Evolutionary conservation across 2,329 filamentous ascomycete species (phyloP).

Genomic region (Colletotrichum echinochloae): DNA sequence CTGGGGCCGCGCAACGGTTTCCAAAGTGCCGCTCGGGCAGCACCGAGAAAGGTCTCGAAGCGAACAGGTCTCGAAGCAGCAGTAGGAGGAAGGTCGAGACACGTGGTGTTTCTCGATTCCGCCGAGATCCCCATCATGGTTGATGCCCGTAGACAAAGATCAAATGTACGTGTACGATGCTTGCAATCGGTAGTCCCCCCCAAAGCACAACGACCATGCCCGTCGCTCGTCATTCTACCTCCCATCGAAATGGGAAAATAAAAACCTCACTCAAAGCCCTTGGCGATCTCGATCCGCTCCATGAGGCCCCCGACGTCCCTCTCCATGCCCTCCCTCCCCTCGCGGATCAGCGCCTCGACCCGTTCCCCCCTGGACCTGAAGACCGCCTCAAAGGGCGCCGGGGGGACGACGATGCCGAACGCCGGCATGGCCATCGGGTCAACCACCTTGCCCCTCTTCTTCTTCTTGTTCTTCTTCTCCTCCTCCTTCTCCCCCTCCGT

Average conservation of each 20-base stretch:
- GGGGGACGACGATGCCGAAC: not conserved
- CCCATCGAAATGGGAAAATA: too few species aligned
- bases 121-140: too few species aligned
- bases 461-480: conserved; percentile 5
- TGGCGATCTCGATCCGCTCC: not conserved
- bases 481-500: not conserved
- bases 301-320: not conserved
- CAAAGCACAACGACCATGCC: not conserved
- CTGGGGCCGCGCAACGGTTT: too few species aligned
- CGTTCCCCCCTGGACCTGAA: conserved; percentile 19
- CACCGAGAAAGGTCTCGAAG: too few species aligned
- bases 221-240: not conserved
- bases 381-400: conserved; percentile 6
- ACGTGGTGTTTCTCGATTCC: too few species aligned
- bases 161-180: too few species aligned
- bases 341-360: conserved; percentile 15
- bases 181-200: too few species aligned
- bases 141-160: too few species aligned
- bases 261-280: not conserved
- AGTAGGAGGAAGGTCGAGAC: too few species aligned
- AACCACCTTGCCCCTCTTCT: not conserved
- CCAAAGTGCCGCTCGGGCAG: too few species aligned
- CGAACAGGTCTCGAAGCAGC: too few species aligned
- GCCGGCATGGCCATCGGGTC: conserved; percentile 2
- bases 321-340: not conserved